These are phyloP conservation scores for Pythium dissotocum DNA, from an alignment of 352 stramenopile species.

Conservation along the genomic window DNA sequence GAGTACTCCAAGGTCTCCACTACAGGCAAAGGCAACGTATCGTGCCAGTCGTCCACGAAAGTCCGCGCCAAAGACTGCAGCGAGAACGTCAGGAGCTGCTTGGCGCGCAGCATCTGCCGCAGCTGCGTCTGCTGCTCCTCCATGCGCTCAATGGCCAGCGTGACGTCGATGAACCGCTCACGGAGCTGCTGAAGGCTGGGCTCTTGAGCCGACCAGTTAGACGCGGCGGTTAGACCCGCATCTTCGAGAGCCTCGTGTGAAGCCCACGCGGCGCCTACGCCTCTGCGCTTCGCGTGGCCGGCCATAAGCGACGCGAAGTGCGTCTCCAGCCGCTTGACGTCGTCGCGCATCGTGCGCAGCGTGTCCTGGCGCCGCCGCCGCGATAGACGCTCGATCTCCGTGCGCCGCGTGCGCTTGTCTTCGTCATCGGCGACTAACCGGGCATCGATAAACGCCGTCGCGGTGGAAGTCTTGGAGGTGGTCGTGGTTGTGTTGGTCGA, in stretches of 20 bases:
- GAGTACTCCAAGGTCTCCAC: constrained; percentile 10
- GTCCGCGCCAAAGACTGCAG: constrained; percentile 9
- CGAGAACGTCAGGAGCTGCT: constrained; percentile 13
- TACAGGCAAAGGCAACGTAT: constrained; percentile 1
- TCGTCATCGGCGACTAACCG: neutral
- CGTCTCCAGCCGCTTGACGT: constrained; percentile 42
- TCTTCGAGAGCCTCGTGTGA: neutral
- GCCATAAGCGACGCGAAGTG: constrained; percentile 37
- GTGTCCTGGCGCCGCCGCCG: constrained; percentile 23
- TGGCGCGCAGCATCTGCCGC: constrained; percentile 10
- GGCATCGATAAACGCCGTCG: neutral
- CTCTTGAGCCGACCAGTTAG: constrained; percentile 13
- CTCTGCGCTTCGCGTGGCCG: constrained; percentile 6
- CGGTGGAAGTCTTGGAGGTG: neutral
- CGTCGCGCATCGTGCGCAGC: constrained; percentile 39
- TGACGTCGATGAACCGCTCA: constrained; percentile 38
- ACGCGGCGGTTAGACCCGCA: neutral
- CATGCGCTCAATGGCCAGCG: constrained; percentile 21
- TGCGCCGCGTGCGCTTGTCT: constrained; percentile 36
- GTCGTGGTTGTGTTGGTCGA: neutral
- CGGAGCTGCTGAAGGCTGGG: constrained; percentile 42
- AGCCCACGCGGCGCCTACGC: neutral
- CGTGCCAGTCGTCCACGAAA: constrained; percentile 16
- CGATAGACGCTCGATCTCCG: constrained; percentile 58
- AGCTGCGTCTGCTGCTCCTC: constrained; percentile 7